phyloP scores from a whole-genome alignment of 371 early-diverging fungal genomes.

The Syncephalis plumigaleata region DNA sequence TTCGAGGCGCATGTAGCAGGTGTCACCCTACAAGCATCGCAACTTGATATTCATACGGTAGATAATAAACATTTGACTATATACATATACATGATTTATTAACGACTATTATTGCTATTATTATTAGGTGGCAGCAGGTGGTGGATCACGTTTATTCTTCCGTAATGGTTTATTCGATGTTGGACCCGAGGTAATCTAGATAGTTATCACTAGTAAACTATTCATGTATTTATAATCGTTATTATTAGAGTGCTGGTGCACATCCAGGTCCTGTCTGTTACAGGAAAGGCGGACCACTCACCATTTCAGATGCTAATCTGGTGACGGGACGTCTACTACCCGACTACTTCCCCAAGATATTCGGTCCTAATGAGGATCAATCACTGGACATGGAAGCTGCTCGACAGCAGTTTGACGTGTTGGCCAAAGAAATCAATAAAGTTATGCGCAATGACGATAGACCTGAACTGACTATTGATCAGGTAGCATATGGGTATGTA shows the following conservation, averaged over 20 bases:
- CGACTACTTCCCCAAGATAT: conserved; percentile 83
- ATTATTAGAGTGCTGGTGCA: conserved; percentile 66
- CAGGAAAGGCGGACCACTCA: conserved; percentile 82
- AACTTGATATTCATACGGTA: conserved; percentile 87
- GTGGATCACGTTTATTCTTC: conserved; percentile 85
- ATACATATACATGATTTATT: conserved; percentile 1
- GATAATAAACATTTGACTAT: neutral
- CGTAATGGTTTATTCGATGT: conserved; percentile 87
- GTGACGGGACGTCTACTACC: conserved; percentile 75
- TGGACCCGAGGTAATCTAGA: conserved; percentile 73
- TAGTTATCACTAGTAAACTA: neutral
- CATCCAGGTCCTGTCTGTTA: conserved; percentile 92
- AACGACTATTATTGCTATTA: conserved; percentile 17
- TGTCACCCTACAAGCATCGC: conserved; percentile 87
- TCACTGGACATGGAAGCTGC: conserved; percentile 59
- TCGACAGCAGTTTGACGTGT: conserved; percentile 29
- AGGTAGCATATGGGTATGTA: conserved; percentile 60
- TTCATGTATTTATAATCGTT: neutral
- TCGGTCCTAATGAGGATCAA: conserved; percentile 77
- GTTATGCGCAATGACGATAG: conserved; percentile 15
- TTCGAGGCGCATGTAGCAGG: conserved; percentile 91
- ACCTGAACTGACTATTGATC: conserved; percentile 44
- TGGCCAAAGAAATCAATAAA: conserved; percentile 46
- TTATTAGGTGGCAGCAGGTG: conserved; percentile 62
- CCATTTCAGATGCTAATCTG: conserved; percentile 90